Percentiles rank a stretch among this genome's conserved stretches.
These are phyloP conservation scores for Chrysosporium queenslandicum DNA, from an alignment of 2,329 filamentous ascomycete genomes.

Conservation along the genomic window DNA sequence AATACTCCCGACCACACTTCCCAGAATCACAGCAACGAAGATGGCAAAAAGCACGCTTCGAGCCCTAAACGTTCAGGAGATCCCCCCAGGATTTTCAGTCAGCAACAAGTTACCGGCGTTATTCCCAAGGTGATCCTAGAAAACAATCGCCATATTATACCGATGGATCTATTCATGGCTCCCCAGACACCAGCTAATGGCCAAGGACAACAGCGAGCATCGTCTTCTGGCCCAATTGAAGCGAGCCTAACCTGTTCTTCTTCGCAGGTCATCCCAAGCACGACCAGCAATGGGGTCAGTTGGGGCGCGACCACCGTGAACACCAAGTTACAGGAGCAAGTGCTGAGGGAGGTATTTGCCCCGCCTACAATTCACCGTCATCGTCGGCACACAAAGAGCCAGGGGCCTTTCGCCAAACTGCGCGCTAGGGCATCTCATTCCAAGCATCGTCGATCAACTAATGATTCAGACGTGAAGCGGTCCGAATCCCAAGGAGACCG, in stretches of 20 bases:
- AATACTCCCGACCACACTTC: constrained; percentile 1
- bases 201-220: neutral
- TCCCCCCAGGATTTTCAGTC: constrained; percentile 50
- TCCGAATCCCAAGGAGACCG: neutral
- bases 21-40: neutral
- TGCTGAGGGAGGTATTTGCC: constrained; percentile 83
- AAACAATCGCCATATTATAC: constrained; percentile 88
- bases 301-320: constrained; percentile 94
- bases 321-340: constrained; percentile 74
- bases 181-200: constrained; percentile 30
- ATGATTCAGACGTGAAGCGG: neutral
- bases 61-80: neutral
- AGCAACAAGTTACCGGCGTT: constrained; percentile 64
- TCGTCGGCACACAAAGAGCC: constrained; percentile 55
- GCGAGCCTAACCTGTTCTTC: constrained; percentile 7
- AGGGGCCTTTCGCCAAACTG: constrained; percentile 52
- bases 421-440: constrained; percentile 23
- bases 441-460: neutral
- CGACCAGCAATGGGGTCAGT: constrained; percentile 29
- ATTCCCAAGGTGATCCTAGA: constrained; percentile 87
- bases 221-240: neutral
- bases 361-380: constrained; percentile 74
- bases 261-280: neutral
- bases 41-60: neutral
- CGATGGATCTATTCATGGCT: constrained; percentile 66